Evolutionary conservation across 495 filamentous ascomycete genomes (phyloP), one percentile per base, ranked within the genome.

Genomic region (Terfezia boudieri): DNA sequence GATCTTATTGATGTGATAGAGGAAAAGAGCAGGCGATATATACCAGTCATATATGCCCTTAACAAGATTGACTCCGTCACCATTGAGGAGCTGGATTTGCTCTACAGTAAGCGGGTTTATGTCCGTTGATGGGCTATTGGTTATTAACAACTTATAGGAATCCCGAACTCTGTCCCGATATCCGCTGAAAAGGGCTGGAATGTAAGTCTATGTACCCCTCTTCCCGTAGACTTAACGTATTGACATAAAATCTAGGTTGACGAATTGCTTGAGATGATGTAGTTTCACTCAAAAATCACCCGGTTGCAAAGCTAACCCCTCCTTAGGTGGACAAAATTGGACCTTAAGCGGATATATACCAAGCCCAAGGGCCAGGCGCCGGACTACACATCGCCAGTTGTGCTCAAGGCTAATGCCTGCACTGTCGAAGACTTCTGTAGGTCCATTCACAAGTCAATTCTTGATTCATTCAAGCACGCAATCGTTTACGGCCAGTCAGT

Each of bases 1-100:
- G 90, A 98, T 65, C 69, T 98, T 56, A 98, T 98, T 64, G 90
- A 98, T 70, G 71, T 98, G 23, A 75, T 98, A 53, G 90, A 98
- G 64, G 89, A 92, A 48, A 96, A 92, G 76, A 85, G 79, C 65
- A 75, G 90, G 68, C 83, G 81, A 67, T 98, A 98, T 67, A 96
- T 98, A 62, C 90, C 90, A 20, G 90, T 96, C 56, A 82, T 98
- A 50, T 98, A 98, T 72, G 89, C 92, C 5, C 74, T 98, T 66
- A 98, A 98, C 75, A 98, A 98, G 73, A 98, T 98, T 59, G 90
- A 98, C 69, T 80, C 88, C 43, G 95, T 98, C 63, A 86, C 85
- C 46, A 95, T 98, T 62, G 88, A 98, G 68, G 90, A 98, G 67
- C 72, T 98, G 57, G 90, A 98, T 68, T 71, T 98, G 51, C 71